Conservation (phyloP, 345 rosid genomes). For the Gossypium sturtianum region DNA sequence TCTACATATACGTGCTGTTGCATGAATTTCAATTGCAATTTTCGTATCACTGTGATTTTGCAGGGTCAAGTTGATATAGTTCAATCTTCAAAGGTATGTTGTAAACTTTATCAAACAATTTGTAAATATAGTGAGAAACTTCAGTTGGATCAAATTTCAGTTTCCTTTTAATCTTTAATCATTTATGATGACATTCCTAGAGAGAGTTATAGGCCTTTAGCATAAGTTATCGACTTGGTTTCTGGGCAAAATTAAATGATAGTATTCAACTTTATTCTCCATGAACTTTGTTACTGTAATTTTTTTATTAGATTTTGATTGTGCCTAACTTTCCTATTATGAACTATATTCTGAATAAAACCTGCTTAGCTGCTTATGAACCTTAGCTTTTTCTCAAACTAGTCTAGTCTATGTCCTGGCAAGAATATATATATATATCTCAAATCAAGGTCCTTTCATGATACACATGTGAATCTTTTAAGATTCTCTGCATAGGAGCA, state of each 20-base stretch:
- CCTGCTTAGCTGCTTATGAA: neutral
- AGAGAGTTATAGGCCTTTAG: neutral
- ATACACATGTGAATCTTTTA: neutral
- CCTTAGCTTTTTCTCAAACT: neutral
- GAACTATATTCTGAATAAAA: neutral
- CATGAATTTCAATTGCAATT: neutral
- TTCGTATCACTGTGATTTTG: neutral
- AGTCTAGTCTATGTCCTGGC: neutral
- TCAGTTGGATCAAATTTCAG: neutral
- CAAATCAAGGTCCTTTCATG: neutral
- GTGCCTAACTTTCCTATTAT: neutral
- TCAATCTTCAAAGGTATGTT: neutral
- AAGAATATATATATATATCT: neutral
- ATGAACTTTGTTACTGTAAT: neutral
- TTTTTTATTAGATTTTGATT: neutral
- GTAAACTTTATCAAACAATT: slow-evolving; percentile 3
- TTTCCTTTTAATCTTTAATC: neutral
- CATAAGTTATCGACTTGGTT: neutral
- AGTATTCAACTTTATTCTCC: neutral
- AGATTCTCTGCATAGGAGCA: neutral
- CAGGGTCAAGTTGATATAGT: neutral
- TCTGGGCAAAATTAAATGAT: neutral
- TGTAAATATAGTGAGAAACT: neutral
- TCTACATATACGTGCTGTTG: neutral
- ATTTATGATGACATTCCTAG: neutral